Percentiles rank a stretch among this genome's conserved stretches.
phyloP scores from a whole-genome alignment of 1,139 yeast genomes.

The Keqinozyma sinolaborantium region DNA sequence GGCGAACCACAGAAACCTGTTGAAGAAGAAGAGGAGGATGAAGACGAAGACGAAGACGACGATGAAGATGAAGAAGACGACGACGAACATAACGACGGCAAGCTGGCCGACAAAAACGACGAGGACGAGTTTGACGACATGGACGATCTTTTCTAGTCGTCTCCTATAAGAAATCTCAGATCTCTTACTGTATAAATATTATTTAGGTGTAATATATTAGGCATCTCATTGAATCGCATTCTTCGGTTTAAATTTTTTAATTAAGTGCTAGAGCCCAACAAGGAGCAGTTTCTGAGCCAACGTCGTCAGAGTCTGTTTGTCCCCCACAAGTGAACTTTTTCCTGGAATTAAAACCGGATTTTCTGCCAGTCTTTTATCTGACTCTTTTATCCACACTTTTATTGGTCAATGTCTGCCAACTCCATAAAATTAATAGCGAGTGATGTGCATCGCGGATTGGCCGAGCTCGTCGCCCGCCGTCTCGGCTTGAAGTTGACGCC shows the following conservation, averaged over 20 bases:
- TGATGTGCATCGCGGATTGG: constrained; percentile 87
- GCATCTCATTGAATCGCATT: background rate
- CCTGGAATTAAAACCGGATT: too few species aligned
- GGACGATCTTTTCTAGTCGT: constrained; percentile 26
- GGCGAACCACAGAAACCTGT: constrained; percentile 15
- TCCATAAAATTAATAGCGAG: constrained; percentile 88
- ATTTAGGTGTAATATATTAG: background rate
- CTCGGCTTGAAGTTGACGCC: constrained; percentile 61
- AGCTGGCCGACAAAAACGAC: constrained; percentile 29
- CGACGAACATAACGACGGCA: constrained; percentile 23
- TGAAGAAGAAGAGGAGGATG: constrained; percentile 18
- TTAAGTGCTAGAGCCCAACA: too few species aligned
- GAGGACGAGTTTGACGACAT: constrained; percentile 42
- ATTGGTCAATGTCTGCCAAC: constrained; percentile 61
- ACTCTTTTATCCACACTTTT: background rate
- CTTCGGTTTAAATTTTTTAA: too few species aligned
- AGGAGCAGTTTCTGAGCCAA: too few species aligned
- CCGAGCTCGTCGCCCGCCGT: constrained; percentile 67
- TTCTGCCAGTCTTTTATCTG: too few species aligned
- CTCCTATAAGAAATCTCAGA: constrained; percentile 2
- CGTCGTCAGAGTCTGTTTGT: too few species aligned
- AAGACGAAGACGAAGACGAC: constrained; percentile 25
- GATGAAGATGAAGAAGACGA: constrained; percentile 24
- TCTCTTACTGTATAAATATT: background rate
- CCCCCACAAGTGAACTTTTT: too few species aligned